Evolutionary conservation across 1,284 basidiomycete genomes (phyloP), one percentile per base, ranked within the genome.

Genomic region (Fomes fomentarius): DNA sequence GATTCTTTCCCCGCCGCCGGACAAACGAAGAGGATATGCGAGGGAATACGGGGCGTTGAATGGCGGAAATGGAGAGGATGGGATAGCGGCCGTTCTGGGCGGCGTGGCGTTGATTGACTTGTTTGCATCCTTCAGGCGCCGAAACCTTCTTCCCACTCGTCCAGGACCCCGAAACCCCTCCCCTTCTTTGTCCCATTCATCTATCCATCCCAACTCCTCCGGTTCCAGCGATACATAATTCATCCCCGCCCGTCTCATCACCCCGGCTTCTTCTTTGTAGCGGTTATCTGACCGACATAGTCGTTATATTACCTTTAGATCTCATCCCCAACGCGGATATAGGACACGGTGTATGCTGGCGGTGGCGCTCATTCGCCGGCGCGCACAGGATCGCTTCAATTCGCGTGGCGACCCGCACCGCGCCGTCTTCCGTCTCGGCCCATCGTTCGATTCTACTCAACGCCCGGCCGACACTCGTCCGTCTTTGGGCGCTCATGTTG

Each of bases 31-130:
- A 6, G 47, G 48, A 58, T 50, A 50, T 45, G 50, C 43, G 50
- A 50, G 58, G 26, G 52, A 58, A 57, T 57, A 62, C 61, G 54
- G 61, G 56, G 52, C 63, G 48, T 61, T 53, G 54, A 57, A 50
- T 57, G 39, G 61, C 45, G 60, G 47, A 63, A 58, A 60, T 60
- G 57, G 63, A 57, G 58, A 57, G 55, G 59, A 46, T 52, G 58
- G 52, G 47, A 51, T 55, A 61, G 54, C 56, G 54, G 60, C 56
- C 57, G 58, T 57, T 56, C 56, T 62, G 51, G 60, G 60, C 64
- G 62, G 60, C 64, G 64, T 65, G 66, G 67, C 66, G 64, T 66
- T 67, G 65, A 67, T 66, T 68, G 60, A 65, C 68, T 63, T 59
- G 63, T 68, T 63, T 56, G 63, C 66, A 50, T 49, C 31, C 7